These are phyloP conservation scores for Fomitopsis palustris DNA, from an alignment of 1,284 basidiomycete genomes.

Conservation along the genomic window DNA sequence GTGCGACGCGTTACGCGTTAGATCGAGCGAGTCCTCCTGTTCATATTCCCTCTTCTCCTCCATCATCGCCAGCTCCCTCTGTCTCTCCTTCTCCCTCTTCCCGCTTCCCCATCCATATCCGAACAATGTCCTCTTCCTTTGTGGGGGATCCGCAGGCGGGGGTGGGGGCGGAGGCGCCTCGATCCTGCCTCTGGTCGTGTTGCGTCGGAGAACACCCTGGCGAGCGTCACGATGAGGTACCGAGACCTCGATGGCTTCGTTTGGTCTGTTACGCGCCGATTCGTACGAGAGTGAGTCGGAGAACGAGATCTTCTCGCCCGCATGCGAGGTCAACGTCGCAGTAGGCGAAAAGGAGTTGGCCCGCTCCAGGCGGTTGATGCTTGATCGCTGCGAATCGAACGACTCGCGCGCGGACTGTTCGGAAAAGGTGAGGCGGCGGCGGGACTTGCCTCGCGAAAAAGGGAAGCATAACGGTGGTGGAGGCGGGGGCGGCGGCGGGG, in stretches of 20 bases:
- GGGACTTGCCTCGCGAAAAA: slow-evolving; percentile 24
- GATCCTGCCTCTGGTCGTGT: slow-evolving; percentile 19
- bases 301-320: slow-evolving; percentile 34
- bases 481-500: slow-evolving; percentile 25
- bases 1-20: slow-evolving; percentile 21
- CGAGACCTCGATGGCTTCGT: slow-evolving; percentile 26
- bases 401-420: slow-evolving; percentile 22
- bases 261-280: slow-evolving; percentile 18
- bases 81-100: slow-evolving; percentile 48
- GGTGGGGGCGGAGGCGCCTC: slow-evolving; percentile 32
- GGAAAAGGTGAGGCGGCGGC: slow-evolving; percentile 26
- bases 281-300: slow-evolving; percentile 33
- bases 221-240: neutral
- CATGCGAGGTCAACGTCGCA: slow-evolving; percentile 35
- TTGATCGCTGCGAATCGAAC: slow-evolving; percentile 26
- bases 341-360: slow-evolving; percentile 34
- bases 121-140: slow-evolving; percentile 36
- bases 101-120: slow-evolving; percentile 72
- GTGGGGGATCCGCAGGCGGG: slow-evolving; percentile 16
- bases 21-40: slow-evolving; percentile 25
- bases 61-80: slow-evolving; percentile 38
- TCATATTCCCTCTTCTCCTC: slow-evolving; percentile 40
- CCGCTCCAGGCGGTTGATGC: slow-evolving; percentile 24
- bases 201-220: slow-evolving; percentile 19
- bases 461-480: slow-evolving; percentile 28